Evolutionary conservation across 73 alveolate genomes (phyloP).

Genomic region (Effrenium voratum): DNA sequence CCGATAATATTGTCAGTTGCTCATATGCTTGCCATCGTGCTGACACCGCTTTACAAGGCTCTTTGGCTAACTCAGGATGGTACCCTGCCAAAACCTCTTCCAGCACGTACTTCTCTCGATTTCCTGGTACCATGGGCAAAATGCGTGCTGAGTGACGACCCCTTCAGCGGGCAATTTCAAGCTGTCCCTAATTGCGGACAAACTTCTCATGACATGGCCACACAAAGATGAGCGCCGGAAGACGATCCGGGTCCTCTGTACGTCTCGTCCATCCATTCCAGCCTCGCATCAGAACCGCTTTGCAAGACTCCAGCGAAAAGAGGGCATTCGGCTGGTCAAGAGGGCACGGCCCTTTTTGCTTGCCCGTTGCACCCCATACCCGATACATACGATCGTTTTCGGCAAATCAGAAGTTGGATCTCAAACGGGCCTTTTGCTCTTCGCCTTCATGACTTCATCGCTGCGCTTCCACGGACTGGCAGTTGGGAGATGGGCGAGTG

Average conservation of each 20-base stretch:
- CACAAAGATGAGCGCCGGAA: background rate
- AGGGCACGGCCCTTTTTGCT: too few species aligned
- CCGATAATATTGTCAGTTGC: too few species aligned
- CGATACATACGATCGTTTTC: too few species aligned
- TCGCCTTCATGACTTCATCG: constrained; percentile 26
- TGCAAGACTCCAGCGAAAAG: too few species aligned
- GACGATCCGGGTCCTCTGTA: constrained; percentile 14
- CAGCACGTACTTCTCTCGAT: constrained; percentile 28
- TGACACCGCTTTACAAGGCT: background rate
- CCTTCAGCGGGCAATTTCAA: background rate
- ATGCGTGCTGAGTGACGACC: background rate
- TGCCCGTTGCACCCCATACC: too few species aligned
- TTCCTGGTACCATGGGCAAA: too few species aligned
- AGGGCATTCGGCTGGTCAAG: too few species aligned
- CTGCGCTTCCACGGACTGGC: constrained; percentile 25
- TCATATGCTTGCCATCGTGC: background rate
- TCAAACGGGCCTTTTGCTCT: background rate
- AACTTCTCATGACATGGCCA: background rate
- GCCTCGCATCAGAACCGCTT: background rate
- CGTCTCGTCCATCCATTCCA: constrained; percentile 42
- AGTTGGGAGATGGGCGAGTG: background rate
- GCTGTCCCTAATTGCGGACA: background rate
- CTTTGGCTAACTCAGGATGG: background rate
- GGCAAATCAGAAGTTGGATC: too few species aligned
- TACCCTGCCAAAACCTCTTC: constrained; percentile 41